Percentiles rank a stretch among this genome's conserved stretches.
These are phyloP conservation scores for Penicillium pancosmium DNA, from an alignment of 495 filamentous ascomycete species.

Conservation along the genomic window DNA sequence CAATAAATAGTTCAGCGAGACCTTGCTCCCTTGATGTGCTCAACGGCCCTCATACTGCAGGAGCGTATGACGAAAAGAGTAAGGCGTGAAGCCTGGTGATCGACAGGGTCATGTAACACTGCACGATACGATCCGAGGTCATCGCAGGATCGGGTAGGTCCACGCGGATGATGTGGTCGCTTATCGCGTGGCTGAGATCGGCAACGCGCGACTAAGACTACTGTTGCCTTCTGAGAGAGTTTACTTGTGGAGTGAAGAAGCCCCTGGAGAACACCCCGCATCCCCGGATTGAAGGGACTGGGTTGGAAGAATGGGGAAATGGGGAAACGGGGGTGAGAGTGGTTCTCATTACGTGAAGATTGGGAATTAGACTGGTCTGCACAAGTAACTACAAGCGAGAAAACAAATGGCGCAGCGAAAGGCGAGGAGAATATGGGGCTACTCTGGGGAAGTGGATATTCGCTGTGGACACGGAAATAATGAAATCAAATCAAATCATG, in stretches of 20 bases:
- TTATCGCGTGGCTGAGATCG: not conserved
- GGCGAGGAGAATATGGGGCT: not conserved
- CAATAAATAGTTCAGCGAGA: constrained; percentile 11
- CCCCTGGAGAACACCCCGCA: constrained; percentile 9
- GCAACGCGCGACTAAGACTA: not conserved
- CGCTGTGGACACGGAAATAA: not conserved
- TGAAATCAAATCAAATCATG: not conserved
- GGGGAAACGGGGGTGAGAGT: not conserved
- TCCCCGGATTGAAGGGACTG: constrained; percentile 11
- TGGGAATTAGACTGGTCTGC: not conserved
- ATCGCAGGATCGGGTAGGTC: constrained; percentile 17
- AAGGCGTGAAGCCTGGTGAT: constrained; percentile 11
- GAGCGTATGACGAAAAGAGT: not conserved
- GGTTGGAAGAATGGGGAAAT: no score
- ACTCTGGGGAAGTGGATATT: constrained; percentile 7
- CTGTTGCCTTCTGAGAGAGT: not conserved
- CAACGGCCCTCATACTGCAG: constrained; percentile 1
- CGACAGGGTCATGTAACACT: constrained; percentile 21
- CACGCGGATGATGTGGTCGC: constrained; percentile 8
- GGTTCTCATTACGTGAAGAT: constrained; percentile 16
- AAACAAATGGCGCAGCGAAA: not conserved
- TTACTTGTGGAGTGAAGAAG: not conserved
- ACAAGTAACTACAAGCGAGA: constrained; percentile 10
- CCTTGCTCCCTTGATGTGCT: not conserved
- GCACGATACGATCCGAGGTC: constrained; percentile 10